phyloP scores from a whole-genome alignment of 2,329 filamentous ascomycete species.

The Gaeumannomyces sp. region DNA sequence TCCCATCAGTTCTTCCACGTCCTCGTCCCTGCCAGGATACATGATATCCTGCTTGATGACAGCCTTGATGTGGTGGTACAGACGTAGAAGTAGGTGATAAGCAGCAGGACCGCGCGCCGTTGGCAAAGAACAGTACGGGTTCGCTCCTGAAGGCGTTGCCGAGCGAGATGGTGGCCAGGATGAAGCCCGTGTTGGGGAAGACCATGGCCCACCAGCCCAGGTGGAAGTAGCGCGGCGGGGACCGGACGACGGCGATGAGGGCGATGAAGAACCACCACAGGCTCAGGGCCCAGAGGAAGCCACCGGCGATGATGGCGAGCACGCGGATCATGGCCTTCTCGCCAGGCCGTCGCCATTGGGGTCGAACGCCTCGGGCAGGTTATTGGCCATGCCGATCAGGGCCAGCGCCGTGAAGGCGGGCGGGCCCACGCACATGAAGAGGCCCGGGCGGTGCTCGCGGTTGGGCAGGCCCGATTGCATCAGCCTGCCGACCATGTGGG shows the following conservation, averaged over 20 bases:
- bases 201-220: conserved; percentile 58
- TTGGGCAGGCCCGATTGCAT: conserved; percentile 51
- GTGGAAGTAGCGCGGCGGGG: conserved; percentile 30
- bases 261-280: conserved; percentile 45
- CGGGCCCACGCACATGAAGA: conserved; percentile 60
- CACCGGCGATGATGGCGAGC: conserved; percentile 3
- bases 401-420: conserved; percentile 39
- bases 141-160: conserved; percentile 46
- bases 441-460: conserved; percentile 42
- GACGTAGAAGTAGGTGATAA: conserved; percentile 50
- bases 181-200: conserved; percentile 60
- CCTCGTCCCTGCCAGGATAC: conserved; percentile 56
- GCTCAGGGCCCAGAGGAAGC: conserved; percentile 55
- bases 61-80: conserved; percentile 41
- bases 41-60: conserved; percentile 46
- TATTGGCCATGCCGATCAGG: conserved; percentile 25
- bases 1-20: conserved; percentile 21
- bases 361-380: conserved; percentile 26
- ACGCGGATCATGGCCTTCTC: conserved; percentile 19
- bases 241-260: conserved; percentile 35
- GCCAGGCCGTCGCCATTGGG: conserved; percentile 7
- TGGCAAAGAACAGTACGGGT: conserved; percentile 46
- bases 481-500: conserved; percentile 32
- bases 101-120: conserved; percentile 48
- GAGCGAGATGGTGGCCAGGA: conserved; percentile 51